phyloP scores from a whole-genome alignment of 352 stramenopile species.

The Phytopythium kandeliae region DNA sequence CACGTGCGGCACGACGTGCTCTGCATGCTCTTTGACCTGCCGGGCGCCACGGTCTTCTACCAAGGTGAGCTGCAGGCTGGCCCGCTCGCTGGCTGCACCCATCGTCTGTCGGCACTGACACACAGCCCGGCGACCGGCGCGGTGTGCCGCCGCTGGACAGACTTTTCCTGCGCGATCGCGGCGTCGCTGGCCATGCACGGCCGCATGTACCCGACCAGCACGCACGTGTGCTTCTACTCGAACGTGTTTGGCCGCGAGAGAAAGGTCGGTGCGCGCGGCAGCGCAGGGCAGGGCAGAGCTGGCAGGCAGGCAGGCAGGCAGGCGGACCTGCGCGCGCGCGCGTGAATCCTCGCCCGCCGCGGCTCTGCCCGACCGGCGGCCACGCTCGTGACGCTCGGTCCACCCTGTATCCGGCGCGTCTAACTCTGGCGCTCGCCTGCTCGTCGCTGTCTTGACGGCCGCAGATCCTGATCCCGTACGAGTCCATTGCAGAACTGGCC shows the following conservation, averaged over 20 bases:
- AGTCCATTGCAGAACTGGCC: constrained; percentile 68
- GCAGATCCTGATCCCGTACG: constrained; percentile 80
- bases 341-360: constrained; percentile 2
- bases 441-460: too few species aligned
- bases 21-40: constrained; percentile 84
- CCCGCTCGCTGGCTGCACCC: too few species aligned
- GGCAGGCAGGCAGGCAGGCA: too few species aligned
- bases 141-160: constrained; percentile 13
- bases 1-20: constrained; percentile 76
- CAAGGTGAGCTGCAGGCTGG: constrained; percentile 30
- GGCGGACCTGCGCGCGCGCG: too few species aligned
- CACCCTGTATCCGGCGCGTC: constrained; percentile 4
- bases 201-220: constrained; percentile 82
- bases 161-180: constrained; percentile 81
- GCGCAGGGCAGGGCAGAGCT: too few species aligned
- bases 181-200: constrained; percentile 81
- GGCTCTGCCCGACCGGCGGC: neutral
- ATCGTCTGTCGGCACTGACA: too few species aligned
- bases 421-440: constrained; percentile 1
- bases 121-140: neutral
- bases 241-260: constrained; percentile 84
- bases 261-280: constrained; percentile 71
- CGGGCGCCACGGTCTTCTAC: constrained; percentile 65
- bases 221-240: constrained; percentile 85
- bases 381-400: constrained; percentile 6